Conservation (phyloP, 2,329 filamentous ascomycete genomes). For the Arthrobotrys pseudoclavata region DNA sequence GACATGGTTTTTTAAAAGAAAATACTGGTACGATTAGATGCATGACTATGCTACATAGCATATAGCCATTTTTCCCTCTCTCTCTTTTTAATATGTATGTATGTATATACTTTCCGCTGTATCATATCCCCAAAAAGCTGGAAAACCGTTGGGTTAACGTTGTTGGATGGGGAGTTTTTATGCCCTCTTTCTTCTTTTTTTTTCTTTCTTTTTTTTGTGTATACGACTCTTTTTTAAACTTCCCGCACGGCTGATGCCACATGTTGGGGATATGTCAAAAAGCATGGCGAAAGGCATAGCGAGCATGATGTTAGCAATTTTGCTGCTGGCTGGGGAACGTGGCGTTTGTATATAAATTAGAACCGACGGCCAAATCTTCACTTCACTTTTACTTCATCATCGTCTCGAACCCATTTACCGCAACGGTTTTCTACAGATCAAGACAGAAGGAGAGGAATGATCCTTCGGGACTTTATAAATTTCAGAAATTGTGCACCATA, state of each 20-base stretch:
- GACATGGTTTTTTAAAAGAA: neutral
- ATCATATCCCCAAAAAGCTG: constrained; percentile 42
- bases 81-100: neutral
- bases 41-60: neutral
- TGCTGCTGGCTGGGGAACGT: too few relatives aligned
- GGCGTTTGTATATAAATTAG: constrained; percentile 10
- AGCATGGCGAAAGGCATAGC: too few relatives aligned
- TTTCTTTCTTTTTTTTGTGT: constrained; percentile 9
- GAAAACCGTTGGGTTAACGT: too few relatives aligned
- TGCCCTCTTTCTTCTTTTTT: too few relatives aligned
- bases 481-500: too few relatives aligned
- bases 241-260: neutral
- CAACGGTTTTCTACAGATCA: too few relatives aligned
- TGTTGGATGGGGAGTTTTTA: constrained; percentile 22
- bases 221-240: neutral
- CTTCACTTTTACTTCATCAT: constrained; percentile 11
- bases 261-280: neutral
- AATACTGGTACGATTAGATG: constrained; percentile 11
- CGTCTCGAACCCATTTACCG: too few relatives aligned
- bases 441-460: too few relatives aligned
- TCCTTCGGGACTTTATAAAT: too few relatives aligned
- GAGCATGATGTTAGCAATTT: too few relatives aligned
- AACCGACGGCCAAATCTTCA: constrained; percentile 41
- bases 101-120: constrained; percentile 39
- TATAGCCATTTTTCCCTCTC: neutral